Evolutionary conservation across 2,329 filamentous ascomycete genomes (phyloP).

Genomic region (Cryphonectria naterciae): DNA sequence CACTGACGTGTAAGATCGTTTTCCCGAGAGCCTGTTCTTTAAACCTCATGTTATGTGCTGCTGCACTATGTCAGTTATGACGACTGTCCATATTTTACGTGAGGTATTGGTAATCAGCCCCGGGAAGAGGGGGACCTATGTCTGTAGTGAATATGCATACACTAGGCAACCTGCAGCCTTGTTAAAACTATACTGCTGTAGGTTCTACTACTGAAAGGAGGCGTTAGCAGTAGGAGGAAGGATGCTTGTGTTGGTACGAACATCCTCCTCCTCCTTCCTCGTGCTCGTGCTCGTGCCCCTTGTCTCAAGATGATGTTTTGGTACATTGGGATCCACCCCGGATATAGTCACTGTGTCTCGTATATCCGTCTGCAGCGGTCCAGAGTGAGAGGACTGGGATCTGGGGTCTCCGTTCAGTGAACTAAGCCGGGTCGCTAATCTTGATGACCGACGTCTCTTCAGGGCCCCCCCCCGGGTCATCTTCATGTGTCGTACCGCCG

Average conservation of each 20-base stretch:
- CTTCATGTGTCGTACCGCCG: background rate
- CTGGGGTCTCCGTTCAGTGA: conserved; percentile 25
- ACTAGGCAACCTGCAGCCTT: background rate
- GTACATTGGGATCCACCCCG: background rate
- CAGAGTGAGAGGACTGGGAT: background rate
- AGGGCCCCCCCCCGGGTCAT: conserved; percentile 4
- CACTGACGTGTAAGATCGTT: background rate
- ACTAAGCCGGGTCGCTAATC: conserved; percentile 24
- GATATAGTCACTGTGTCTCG: background rate
- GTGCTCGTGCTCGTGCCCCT: background rate
- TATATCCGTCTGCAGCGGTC: background rate
- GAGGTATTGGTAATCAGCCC: background rate
- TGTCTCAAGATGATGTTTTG: conserved; percentile 1
- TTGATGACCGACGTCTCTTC: conserved; percentile 17
- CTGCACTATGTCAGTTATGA: background rate
- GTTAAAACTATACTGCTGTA: background rate
- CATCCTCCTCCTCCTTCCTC: background rate
- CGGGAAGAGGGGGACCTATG: background rate
- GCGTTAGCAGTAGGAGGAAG: no score
- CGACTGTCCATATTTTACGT: background rate
- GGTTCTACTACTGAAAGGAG: no score
- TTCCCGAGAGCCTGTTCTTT: background rate
- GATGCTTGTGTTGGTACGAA: background rate
- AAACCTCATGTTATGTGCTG: background rate
- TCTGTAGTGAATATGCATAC: background rate